Base-by-base conservation (phyloP, 257 asterid genomes). In the Fraxinus excelsior region DNA sequence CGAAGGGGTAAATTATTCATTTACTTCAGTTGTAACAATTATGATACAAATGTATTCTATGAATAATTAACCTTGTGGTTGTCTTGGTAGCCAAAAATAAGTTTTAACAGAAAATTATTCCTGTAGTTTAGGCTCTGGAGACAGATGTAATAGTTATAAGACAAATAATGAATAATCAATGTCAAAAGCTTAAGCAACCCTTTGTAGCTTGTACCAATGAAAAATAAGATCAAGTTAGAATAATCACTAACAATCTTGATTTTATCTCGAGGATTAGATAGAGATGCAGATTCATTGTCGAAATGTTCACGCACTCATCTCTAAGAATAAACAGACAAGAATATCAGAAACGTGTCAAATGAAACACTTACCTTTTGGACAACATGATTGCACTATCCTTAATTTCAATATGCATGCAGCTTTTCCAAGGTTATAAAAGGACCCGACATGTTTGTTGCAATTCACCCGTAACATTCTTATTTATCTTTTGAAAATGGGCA, bases 281-380 rank as follows among this genome's bases (percentile, higher is more conserved):
- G 32, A 21, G 67, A 60, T 23, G 18, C 32, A 21, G 31, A 60
- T 62, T 10, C 68, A 62, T 23, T 62, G 19, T 26, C 6, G 2
- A 62, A 11, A 62, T 25, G 7, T 9, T 23, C 21, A 23, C 68
- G 31, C 34, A 58, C n/a, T 25, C 68, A 62, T 70, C 32, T 35
- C 49, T 2, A 62, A 64, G 34, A 56, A 51, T 68, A 67, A 79
- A 1, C 49, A 12, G 62, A 44, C 76, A 60, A 29, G 38, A 69
- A 51, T 73, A 62, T 56, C 5, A 38, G 73, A 74, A 31, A 80
- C 76, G 77, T 80, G 80, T 75, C 80, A 23, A 44, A 44, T 21
- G 67, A 60, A 69, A 68, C 53, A 58, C 25, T 0, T 14, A 68
- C 82, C 38, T 73, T 79, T 79, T 79, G 56, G 18, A 49, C 37